Percentiles rank a stretch among this genome's conserved stretches.
phyloP scores from a whole-genome alignment of 345 rosid genomes.

The Brassica nigra region DNA sequence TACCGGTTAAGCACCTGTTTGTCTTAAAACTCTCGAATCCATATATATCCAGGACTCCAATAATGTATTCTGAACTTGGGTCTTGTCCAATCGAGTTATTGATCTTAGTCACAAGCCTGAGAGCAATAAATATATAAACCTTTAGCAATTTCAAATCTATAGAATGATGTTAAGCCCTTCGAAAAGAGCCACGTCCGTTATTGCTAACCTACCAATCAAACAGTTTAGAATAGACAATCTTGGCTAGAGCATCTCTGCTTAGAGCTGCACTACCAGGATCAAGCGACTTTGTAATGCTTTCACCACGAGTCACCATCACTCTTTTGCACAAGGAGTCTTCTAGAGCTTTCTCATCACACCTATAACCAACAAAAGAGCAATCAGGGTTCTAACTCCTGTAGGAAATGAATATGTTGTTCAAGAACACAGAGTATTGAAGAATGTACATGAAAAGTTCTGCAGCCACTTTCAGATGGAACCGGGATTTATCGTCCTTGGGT shows the following conservation, averaged over 20 bases:
- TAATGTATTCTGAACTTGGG: slow-evolving; percentile 69
- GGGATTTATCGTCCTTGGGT: slow-evolving; percentile 88
- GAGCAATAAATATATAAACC: slow-evolving; percentile 14
- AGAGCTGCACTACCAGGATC: slow-evolving; percentile 84
- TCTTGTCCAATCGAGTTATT: slow-evolving; percentile 92
- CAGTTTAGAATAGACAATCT: slow-evolving; percentile 87
- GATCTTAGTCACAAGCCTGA: slow-evolving; percentile 93
- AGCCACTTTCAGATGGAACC: slow-evolving; percentile 71
- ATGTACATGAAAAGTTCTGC: slow-evolving; percentile 95
- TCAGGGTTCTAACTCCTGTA: slow-evolving; percentile 8
- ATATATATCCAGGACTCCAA: slow-evolving; percentile 97
- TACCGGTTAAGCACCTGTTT: slow-evolving; percentile 99
- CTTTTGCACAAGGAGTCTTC: slow-evolving; percentile 92
- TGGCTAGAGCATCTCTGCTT: slow-evolving; percentile 96
- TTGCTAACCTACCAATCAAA: slow-evolving; percentile 80
- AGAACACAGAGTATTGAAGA: slow-evolving; percentile 21
- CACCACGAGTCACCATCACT: slow-evolving; percentile 95
- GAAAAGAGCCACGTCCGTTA: not conserved
- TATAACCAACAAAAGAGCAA: slow-evolving; percentile 40
- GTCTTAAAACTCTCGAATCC: slow-evolving; percentile 99
- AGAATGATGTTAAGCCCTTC: not conserved
- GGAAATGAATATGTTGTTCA: not conserved
- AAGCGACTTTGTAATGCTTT: slow-evolving; percentile 87
- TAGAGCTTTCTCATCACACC: slow-evolving; percentile 88
- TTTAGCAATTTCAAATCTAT: slow-evolving; percentile 10